Conservation (phyloP, 2,329 filamentous ascomycete species). For the Cordyceps fumosorosea region DNA sequence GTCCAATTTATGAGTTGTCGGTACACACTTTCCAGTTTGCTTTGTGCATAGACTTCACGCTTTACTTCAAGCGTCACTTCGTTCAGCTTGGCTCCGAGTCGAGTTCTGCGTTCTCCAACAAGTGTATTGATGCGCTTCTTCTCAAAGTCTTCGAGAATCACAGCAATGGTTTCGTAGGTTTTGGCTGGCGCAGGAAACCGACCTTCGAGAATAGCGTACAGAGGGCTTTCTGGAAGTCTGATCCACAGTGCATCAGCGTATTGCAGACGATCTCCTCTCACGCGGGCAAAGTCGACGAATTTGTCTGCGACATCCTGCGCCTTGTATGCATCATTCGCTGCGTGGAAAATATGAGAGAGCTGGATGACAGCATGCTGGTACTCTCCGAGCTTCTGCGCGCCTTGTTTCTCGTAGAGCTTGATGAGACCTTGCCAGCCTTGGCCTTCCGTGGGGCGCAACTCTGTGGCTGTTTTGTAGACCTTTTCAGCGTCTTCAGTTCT, state of each 20-base stretch:
- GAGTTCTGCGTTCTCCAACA: conserved; percentile 80
- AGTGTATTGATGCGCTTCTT: conserved; percentile 83
- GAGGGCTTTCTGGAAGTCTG: conserved; percentile 69
- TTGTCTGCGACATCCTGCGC: conserved; percentile 68
- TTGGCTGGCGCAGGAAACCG: conserved; percentile 71
- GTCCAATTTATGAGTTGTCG: conserved; percentile 85
- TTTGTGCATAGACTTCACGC: conserved; percentile 70
- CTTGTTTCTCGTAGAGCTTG: conserved; percentile 76
- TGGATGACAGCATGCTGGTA: conserved; percentile 69
- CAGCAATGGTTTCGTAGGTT: conserved; percentile 75
- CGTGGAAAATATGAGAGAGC: conserved; percentile 67
- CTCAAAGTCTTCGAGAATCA: conserved; percentile 79
- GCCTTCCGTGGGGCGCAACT: conserved; percentile 65
- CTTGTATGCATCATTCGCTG: conserved; percentile 57
- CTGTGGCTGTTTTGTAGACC: conserved; percentile 66
- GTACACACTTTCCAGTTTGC: conserved; percentile 74
- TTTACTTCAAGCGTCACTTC: conserved; percentile 86
- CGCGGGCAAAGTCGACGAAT: conserved; percentile 66
- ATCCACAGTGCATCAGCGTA: conserved; percentile 70
- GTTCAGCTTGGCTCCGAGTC: conserved; percentile 74
- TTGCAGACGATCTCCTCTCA: conserved; percentile 64
- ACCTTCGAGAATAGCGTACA: conserved; percentile 80
- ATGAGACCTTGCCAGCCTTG: conserved; percentile 88
- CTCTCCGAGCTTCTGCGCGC: conserved; percentile 57
- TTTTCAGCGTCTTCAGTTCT: conserved; percentile 66